Evolutionary conservation across 352 stramenopile genomes (phyloP).

Genomic region (Aphanomyces cochlioides): DNA sequence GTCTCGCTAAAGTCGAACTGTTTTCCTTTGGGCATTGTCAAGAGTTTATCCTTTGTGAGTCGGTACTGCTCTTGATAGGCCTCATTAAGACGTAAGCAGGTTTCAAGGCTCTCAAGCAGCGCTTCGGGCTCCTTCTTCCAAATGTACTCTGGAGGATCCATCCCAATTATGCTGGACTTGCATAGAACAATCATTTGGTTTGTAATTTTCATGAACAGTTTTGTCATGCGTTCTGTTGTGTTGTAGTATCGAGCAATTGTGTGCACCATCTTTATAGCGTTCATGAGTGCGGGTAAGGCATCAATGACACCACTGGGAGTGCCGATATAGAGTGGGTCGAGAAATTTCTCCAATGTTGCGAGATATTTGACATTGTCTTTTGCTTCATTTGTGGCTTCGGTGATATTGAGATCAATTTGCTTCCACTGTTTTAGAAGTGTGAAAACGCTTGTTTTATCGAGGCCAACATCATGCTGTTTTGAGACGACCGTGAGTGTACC

Average conservation of each 20-base stretch:
- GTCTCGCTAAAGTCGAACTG: conserved; percentile 90
- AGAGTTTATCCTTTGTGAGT: conserved; percentile 82
- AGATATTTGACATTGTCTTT: conserved; percentile 88
- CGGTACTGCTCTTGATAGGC: conserved; percentile 90
- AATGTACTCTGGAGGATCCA: conserved; percentile 54
- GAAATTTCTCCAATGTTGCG: conserved; percentile 77
- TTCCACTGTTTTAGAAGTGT: conserved; percentile 75
- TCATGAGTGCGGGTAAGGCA: conserved; percentile 81
- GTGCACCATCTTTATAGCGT: conserved; percentile 89
- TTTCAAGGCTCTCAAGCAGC: conserved; percentile 63
- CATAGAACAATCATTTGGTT: conserved; percentile 87
- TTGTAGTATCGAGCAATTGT: conserved; percentile 87
- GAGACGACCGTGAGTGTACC: conserved; percentile 74
- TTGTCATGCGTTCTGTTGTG: conserved; percentile 87
- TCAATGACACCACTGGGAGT: conserved; percentile 63
- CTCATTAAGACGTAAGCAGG: conserved; percentile 83
- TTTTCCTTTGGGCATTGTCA: conserved; percentile 87
- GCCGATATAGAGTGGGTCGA: conserved; percentile 74
- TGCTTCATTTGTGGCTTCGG: conserved; percentile 73
- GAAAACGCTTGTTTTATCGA: conserved; percentile 64
- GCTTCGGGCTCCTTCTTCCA: conserved; percentile 72
- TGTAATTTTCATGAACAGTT: conserved; percentile 88
- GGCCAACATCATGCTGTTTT: conserved; percentile 62
- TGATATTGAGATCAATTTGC: conserved; percentile 86
- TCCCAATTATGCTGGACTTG: conserved; percentile 62